Base-by-base conservation (phyloP, 2,329 filamentous ascomycete species). In the Metarhizium humberi region DNA sequence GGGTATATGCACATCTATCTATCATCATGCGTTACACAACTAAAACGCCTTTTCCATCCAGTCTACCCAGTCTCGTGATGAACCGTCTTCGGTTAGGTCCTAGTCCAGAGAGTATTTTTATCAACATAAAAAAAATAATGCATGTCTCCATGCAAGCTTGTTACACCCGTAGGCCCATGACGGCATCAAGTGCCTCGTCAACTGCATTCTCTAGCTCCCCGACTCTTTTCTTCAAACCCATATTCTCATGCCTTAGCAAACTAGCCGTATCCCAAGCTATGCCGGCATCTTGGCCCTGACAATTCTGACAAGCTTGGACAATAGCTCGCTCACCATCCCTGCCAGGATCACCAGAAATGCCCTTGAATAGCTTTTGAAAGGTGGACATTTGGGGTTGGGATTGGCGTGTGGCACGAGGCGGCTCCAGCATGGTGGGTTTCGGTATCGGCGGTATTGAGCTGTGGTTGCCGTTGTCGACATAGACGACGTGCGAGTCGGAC, bases 221-320 rank as follows among this genome's bases (percentile, higher is more conserved):
- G 3, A 87, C 80, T 20, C 81, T 71, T 43, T 75, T 73, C 71
- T 86, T 86, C 51, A 87, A 66, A 8, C 76, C 75, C 62, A 73
- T 78, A 60, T 87, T 87, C 71, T 87, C 84, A 50, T 81, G 79
- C 43, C 80, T 73, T 56, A 86, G 68, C 50, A 85, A 59, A 53
- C 77, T 75, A n/a, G 84, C 82, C 4, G 83, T 84, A 62, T 86
- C 78, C 83, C 83, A 86, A 4, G 83, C 83, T 42, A 82, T 74
- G 59, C 79, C 81, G 13, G 78, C 74, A 53, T 81, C 78, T 61
- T 78, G 76, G 13, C 83, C 82, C 53, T 74, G 68, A 65, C 84
- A 86, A 61, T 84, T 85, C 38, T 67, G 62, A 61, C 82, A 85
- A 63, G 65, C 66, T 29, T 58, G 55, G 10, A 57, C 54, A 6